These are phyloP conservation scores for Lachnellula hyalina DNA, from an alignment of 2,329 filamentous ascomycete genomes.

Conservation along the genomic window DNA sequence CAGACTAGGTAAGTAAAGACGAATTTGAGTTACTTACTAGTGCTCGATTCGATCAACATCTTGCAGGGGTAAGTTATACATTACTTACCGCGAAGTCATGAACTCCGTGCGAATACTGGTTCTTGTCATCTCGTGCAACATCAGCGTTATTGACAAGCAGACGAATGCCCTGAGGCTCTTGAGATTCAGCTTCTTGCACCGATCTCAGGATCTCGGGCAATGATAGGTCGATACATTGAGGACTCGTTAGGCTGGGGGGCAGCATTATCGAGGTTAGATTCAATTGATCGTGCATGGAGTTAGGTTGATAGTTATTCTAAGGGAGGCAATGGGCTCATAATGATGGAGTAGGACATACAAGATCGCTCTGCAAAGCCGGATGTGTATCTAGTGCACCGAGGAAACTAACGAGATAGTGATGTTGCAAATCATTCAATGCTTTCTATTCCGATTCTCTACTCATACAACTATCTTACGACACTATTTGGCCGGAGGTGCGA, in stretches of 20 bases:
- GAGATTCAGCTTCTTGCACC: constrained; percentile 45
- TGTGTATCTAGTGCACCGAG: too few relatives aligned
- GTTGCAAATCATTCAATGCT: too few relatives aligned
- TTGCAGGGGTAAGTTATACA: too few relatives aligned
- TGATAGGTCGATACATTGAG: background rate
- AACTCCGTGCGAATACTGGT: constrained; percentile 42
- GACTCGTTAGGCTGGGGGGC: background rate
- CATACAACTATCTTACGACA: background rate
- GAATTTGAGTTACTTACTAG: background rate
- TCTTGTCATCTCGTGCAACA: constrained; percentile 48
- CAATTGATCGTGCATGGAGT: background rate
- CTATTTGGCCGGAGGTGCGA: background rate
- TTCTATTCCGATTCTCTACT: background rate
- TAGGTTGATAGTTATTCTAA: background rate
- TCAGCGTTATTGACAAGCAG: constrained; percentile 54
- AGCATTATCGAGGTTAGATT: background rate
- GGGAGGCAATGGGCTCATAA: background rate
- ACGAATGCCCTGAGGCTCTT: constrained; percentile 51
- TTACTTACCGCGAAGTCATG: constrained; percentile 41
- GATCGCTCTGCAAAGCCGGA: too few relatives aligned
- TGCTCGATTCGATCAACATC: background rate
- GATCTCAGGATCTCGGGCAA: constrained; percentile 42
- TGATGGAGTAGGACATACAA: too few relatives aligned
- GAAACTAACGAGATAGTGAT: too few relatives aligned
- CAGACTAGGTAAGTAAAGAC: constrained; percentile 16